phyloP scores from a whole-genome alignment of 768 basidiomycete genomes.

The Neoboletus subvelutipes region DNA sequence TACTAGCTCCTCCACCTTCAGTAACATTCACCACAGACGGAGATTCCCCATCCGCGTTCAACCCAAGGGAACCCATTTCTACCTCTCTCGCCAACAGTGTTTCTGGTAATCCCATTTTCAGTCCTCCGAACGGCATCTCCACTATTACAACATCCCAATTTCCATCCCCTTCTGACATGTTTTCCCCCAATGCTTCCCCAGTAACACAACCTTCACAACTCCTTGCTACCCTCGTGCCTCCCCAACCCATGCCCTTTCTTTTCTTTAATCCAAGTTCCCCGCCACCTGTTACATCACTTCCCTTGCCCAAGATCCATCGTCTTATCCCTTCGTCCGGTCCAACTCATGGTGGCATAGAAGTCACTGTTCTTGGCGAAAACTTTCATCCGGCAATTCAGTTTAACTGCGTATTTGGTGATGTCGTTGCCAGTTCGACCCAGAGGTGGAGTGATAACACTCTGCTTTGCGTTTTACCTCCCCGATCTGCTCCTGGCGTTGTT shows the following conservation, averaged over 20 bases:
- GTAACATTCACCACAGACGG: conserved; percentile 2
- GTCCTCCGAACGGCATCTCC: conserved; percentile 15
- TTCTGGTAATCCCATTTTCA: conserved; percentile 14
- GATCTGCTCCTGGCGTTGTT: conserved; percentile 78
- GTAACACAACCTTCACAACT: conserved; percentile 20
- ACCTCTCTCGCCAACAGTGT: conserved; percentile 7
- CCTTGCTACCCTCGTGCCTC: conserved; percentile 23
- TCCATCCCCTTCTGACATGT: conserved; percentile 18
- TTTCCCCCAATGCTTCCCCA: conserved; percentile 17
- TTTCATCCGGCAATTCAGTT: conserved; percentile 75
- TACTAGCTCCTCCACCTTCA: conserved; percentile 7
- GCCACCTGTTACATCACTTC: conserved; percentile 47
- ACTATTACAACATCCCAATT: conserved; percentile 16
- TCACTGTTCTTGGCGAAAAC: conserved; percentile 89
- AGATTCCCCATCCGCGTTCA: conserved; percentile 5
- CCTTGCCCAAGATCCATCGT: conserved; percentile 75
- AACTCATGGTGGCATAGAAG: conserved; percentile 90
- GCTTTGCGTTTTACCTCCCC: conserved; percentile 87
- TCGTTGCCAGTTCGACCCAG: conserved; percentile 78
- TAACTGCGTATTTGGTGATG: conserved; percentile 84
- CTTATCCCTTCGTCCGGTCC: conserved; percentile 84
- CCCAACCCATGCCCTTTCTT: conserved; percentile 55
- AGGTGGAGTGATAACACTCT: conserved; percentile 92
- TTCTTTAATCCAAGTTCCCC: conserved; percentile 57
- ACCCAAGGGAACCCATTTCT: conserved; percentile 9